A percentile compares a stretch with the other conserved stretches of the same genome.
Conservation (phyloP, 768 basidiomycete species). For the Paxillus rubicundulus region DNA sequence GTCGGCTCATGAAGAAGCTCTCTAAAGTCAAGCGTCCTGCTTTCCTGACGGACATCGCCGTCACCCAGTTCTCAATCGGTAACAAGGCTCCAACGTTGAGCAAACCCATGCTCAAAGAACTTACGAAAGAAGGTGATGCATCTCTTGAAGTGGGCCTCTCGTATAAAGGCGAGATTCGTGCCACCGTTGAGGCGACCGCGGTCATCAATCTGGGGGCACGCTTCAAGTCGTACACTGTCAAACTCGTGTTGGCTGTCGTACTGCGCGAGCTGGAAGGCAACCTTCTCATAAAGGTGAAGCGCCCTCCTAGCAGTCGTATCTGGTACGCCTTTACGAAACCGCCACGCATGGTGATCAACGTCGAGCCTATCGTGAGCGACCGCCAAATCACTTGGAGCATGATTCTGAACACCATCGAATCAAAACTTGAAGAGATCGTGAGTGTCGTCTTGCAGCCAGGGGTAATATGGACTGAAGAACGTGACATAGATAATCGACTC, state of each 20-base stretch:
- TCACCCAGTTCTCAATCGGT: conserved; percentile 89
- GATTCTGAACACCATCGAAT: conserved; percentile 88
- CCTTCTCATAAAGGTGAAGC: conserved; percentile 82
- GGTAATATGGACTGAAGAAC: conserved; percentile 66
- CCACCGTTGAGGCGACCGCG: conserved; percentile 87
- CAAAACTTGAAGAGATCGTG: conserved; percentile 84
- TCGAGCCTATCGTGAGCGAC: conserved; percentile 93
- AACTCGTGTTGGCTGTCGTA: conserved; percentile 84
- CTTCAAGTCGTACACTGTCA: conserved; percentile 88
- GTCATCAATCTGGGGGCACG: conserved; percentile 79
- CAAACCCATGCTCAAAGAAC: conserved; percentile 98
- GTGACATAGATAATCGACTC: conserved; percentile 82
- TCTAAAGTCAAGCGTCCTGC: conserved; percentile 86
- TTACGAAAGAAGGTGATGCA: conserved; percentile 92
- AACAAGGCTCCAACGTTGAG: conserved; percentile 80
- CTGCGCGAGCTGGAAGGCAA: conserved; percentile 91
- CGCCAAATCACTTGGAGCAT: conserved; percentile 93
- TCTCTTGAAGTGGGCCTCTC: conserved; percentile 80
- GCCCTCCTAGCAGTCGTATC: conserved; percentile 91
- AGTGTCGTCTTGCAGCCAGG: conserved; percentile 27
- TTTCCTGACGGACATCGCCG: conserved; percentile 81
- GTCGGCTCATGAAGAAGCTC: conserved; percentile 89
- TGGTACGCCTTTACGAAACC: conserved; percentile 92
- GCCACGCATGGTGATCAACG: conserved; percentile 84
- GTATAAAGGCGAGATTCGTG: conserved; percentile 85